These are phyloP conservation scores for Pseudogymnoascus sp. DNA, from an alignment of 2,329 filamentous ascomycete genomes.

Conservation along the genomic window DNA sequence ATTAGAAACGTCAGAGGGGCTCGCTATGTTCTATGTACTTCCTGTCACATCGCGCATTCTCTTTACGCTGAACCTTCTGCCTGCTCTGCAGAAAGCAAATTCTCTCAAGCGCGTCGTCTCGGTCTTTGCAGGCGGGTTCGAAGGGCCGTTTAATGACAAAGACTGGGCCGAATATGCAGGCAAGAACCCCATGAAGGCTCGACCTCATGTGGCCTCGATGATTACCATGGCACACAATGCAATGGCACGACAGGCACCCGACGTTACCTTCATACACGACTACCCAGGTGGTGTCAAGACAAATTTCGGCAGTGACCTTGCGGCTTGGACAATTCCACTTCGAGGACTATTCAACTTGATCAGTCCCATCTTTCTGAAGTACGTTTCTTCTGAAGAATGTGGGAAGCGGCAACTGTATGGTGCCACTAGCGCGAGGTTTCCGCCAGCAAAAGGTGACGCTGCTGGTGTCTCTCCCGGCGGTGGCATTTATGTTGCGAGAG, in stretches of 20 bases:
- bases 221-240: constrained; percentile 40
- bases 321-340: constrained; percentile 24
- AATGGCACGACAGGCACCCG: constrained; percentile 37
- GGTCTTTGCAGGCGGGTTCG: constrained; percentile 41
- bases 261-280: constrained; percentile 40
- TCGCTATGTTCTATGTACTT: constrained; percentile 41
- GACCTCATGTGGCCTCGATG: constrained; percentile 40
- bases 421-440: constrained; percentile 31
- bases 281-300: constrained; percentile 41
- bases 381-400: constrained; percentile 28
- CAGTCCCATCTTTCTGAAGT: constrained; percentile 10
- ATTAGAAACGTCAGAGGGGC: constrained; percentile 46
- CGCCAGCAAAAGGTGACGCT: constrained; percentile 9
- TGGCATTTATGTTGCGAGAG: constrained; percentile 15
- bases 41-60: constrained; percentile 48
- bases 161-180: constrained; percentile 35
- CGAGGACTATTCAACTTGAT: neutral
- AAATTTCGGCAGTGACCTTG: constrained; percentile 31
- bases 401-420: constrained; percentile 39
- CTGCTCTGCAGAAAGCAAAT: constrained; percentile 39
- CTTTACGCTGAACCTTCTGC: constrained; percentile 47
- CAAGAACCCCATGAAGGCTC: constrained; percentile 28
- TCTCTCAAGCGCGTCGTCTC: constrained; percentile 43
- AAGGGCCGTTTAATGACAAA: constrained; percentile 36
- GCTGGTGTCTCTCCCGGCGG: constrained; percentile 8